Evolutionary conservation across 1,139 yeast genomes (phyloP).

Genomic region (Pichia sp.): DNA sequence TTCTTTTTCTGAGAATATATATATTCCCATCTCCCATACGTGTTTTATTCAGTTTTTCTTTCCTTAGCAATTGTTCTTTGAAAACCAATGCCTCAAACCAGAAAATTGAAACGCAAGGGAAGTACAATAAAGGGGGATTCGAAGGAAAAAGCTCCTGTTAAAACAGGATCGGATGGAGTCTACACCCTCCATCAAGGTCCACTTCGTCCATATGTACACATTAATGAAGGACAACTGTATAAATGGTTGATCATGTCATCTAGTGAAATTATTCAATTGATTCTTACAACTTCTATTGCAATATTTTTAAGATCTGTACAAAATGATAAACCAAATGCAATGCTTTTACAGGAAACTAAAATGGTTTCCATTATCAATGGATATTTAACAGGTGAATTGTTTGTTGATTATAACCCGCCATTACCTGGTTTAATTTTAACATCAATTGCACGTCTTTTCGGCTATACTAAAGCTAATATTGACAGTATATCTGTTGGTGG

Average conservation of each 20-base stretch:
- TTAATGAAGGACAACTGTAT: neutral
- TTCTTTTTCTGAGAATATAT: too few relatives aligned
- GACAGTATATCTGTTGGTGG: conserved; percentile 1
- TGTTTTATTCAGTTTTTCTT: too few relatives aligned
- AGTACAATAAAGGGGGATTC: too few relatives aligned
- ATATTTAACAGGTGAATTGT: conserved; percentile 57
- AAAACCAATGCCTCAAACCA: too few relatives aligned
- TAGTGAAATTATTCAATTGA: conserved; percentile 8
- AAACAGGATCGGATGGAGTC: neutral
- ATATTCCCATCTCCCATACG: too few relatives aligned
- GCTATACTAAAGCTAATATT: conserved; percentile 30
- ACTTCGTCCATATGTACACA: conserved; percentile 9
- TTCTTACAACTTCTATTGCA: neutral
- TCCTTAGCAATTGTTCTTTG: too few relatives aligned
- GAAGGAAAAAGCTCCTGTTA: too few relatives aligned
- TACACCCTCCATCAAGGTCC: conserved; percentile 8
- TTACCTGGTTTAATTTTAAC: conserved; percentile 45
- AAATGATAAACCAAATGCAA: conserved; percentile 37
- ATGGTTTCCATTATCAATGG: conserved; percentile 40
- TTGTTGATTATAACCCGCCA: conserved; percentile 61
- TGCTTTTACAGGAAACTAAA: conserved; percentile 52
- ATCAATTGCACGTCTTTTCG: conserved; percentile 36
- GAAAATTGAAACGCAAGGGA: too few relatives aligned
- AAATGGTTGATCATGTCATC: conserved; percentile 1
- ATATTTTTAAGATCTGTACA: conserved; percentile 33